Evolutionary conservation across 2,329 filamentous ascomycete species (phyloP), one percentile per base, ranked within the genome.

Genomic region (Fusarium gaditjirri): DNA sequence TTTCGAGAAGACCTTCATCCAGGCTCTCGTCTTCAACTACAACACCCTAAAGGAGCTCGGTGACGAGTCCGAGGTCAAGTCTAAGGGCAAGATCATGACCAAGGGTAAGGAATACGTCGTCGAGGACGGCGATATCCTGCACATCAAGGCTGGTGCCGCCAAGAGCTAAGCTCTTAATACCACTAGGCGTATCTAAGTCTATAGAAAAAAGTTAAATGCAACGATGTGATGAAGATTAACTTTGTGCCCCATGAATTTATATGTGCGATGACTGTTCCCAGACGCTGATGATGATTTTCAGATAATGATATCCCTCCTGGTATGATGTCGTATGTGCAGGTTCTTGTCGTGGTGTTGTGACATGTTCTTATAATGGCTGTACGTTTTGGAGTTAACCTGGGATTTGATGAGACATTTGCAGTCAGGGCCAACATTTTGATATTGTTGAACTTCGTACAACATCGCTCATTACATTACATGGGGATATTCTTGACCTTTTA

Each of bases 1-100:
- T 82, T 98, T 99, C 75, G 96, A 99, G 84, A 99, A 99, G 91
- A 99, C 97, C 1, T 99, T 99, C 81, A 99, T 99, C 78, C 97
- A 99, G 85, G 93, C 88, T 71, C 89, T 99, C 72, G 94, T 98
- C 35, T 98, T 97, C 86, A 98, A 97, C 86, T 99, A 90, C 84
- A 86, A 81, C 31, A 84, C 88, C 5, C 86, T 99, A 59, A 94
- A 92, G 85, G 96, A 98, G 84, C 86, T 93, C 53, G 95, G 95
- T 57, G 94, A 97, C 73, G 96, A 99, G 86, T 86, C 90, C 29
- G 90, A 93, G 75, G 93, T 98, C 75, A 97, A 95, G 87, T 90
- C 95, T 31, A 95, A 95, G 83, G 96, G 96, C 78, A 99, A 99
- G 87, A 83, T 99, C 75, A 93, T 97, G 92, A 98, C 95, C 65